These are phyloP conservation scores for Daldinia vernicosa DNA, from an alignment of 495 filamentous ascomycete species.

Conservation along the genomic window DNA sequence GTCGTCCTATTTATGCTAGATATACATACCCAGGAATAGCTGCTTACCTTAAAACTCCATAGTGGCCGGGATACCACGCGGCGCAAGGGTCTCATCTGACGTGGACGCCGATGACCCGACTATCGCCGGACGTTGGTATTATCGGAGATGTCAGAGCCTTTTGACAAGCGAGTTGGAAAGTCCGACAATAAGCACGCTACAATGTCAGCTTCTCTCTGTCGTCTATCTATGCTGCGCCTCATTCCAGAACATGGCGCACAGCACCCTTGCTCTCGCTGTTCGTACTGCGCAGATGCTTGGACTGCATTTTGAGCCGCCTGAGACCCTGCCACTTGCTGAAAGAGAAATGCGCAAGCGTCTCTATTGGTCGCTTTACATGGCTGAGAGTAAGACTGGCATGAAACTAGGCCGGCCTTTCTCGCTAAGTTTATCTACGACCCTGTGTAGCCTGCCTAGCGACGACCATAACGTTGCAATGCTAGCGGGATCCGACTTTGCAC, in stretches of 20 bases:
- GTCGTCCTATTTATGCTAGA: background rate
- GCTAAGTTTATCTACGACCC: background rate
- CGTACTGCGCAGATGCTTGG: constrained; percentile 1
- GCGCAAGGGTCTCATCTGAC: background rate
- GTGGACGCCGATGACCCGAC: constrained; percentile 1
- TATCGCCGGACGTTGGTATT: background rate
- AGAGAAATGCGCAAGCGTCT: constrained; percentile 1
- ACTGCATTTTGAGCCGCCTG: background rate
- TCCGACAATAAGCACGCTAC: constrained; percentile 2
- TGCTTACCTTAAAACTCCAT: background rate
- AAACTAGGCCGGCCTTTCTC: constrained; percentile 1
- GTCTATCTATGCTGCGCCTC: constrained; percentile 2
- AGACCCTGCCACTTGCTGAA: background rate
- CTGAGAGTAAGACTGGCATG: constrained; percentile 3
- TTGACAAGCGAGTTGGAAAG: background rate
- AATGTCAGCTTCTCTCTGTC: constrained; percentile 1
- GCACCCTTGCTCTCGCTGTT: background rate
- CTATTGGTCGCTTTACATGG: constrained; percentile 2
- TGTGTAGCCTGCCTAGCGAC: background rate
- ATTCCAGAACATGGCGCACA: constrained; percentile 4
- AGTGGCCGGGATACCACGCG: background rate
- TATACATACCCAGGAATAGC: background rate
- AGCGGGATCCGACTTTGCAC: constrained; percentile 7
- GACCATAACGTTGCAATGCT: background rate
- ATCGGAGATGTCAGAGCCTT: constrained; percentile 2